phyloP scores from a whole-genome alignment of 345 rosid genomes.

The Gossypium ekmanianum region DNA sequence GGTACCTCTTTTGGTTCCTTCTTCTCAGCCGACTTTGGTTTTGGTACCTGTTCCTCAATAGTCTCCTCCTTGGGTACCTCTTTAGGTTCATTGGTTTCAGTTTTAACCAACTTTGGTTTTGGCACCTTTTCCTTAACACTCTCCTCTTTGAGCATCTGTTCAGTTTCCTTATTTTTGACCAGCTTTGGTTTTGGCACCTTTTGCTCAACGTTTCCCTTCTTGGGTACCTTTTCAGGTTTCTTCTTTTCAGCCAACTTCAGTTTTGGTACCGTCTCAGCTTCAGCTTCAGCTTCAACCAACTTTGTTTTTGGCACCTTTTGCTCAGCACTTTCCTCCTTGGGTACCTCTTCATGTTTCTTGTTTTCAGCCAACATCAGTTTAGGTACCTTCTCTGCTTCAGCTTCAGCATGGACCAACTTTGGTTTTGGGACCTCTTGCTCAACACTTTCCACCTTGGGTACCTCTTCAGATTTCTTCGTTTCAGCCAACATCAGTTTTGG shows the following conservation, averaged over 20 bases:
- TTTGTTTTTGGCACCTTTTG: no score
- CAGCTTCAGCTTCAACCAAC: neutral
- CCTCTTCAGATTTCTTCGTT: no score
- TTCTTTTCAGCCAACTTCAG: neutral
- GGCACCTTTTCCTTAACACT: neutral
- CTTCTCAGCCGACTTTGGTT: neutral
- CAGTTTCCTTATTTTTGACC: neutral
- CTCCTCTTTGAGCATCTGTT: conserved; percentile 7
- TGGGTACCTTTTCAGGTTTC: neutral
- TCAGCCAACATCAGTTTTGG: no score
- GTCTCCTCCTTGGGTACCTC: no score
- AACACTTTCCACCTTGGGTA: no score
- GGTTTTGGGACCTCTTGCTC: no score
- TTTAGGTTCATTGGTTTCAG: no score
- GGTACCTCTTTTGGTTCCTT: conserved; percentile 9
- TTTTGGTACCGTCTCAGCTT: neutral
- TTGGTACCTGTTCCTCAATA: neutral
- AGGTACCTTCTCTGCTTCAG: neutral
- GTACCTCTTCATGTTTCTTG: conserved; percentile 9
- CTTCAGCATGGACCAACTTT: no score
- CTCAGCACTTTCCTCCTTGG: neutral
- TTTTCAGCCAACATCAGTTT: neutral
- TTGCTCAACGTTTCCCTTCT: neutral
- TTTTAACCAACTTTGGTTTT: no score
- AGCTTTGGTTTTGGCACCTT: neutral